These are phyloP conservation scores for Auricularia cornea DNA, from an alignment of 768 basidiomycete species.

Conservation along the genomic window DNA sequence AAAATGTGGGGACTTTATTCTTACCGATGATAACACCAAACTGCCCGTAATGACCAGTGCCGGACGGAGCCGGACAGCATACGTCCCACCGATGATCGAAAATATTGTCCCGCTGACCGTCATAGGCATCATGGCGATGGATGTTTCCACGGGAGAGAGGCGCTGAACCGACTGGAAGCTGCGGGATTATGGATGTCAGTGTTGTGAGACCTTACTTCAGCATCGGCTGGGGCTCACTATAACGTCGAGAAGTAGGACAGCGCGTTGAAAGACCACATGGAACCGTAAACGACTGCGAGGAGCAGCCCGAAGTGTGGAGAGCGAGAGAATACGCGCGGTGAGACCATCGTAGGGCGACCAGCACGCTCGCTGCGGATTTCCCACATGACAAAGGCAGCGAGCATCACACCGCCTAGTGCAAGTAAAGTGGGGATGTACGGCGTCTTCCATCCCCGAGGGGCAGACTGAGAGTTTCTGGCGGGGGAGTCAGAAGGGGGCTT, in stretches of 20 bases:
- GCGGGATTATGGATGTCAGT: too few species aligned
- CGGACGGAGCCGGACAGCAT: slow-evolving; percentile 23
- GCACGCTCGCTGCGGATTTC: too few species aligned
- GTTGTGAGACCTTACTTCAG: too few species aligned
- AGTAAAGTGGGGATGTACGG: too few species aligned
- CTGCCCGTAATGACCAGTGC: slow-evolving; percentile 20
- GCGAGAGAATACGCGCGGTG: too few species aligned
- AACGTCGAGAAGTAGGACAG: slow-evolving; percentile 25
- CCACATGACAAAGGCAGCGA: too few species aligned
- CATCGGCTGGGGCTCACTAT: slow-evolving; percentile 16
- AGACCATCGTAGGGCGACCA: too few species aligned
- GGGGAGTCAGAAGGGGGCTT: too few species aligned
- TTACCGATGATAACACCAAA: slow-evolving; percentile 20
- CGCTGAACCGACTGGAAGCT: slow-evolving; percentile 26
- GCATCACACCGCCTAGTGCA: too few species aligned
- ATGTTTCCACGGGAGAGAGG: slow-evolving; percentile 23
- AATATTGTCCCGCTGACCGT: slow-evolving; percentile 21
- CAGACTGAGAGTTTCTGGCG: too few species aligned
- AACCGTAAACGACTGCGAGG: slow-evolving; percentile 24
- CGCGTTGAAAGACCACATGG: slow-evolving; percentile 26
- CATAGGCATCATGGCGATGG: slow-evolving; percentile 27
- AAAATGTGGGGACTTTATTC: slow-evolving; percentile 3
- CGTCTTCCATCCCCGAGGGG: too few species aligned
- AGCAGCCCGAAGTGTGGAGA: slow-evolving; percentile 1
- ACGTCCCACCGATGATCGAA: slow-evolving; percentile 15